Evolutionary conservation across 2,329 filamentous ascomycete genomes (phyloP).

Genomic region (Cercospora berteroae): DNA sequence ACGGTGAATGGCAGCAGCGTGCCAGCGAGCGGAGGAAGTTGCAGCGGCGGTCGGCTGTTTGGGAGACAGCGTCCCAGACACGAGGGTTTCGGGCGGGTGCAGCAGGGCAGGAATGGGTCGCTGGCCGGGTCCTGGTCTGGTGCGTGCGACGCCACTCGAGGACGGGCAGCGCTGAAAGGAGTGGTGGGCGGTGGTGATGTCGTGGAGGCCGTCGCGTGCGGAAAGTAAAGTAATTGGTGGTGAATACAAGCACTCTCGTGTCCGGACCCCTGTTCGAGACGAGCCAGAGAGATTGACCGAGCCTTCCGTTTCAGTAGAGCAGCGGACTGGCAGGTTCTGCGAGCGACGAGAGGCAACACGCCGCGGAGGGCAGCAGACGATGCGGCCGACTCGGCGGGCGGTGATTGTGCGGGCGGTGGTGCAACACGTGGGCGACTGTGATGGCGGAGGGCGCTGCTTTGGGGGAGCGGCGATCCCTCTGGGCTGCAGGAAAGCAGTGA

Average conservation of each 20-base stretch:
- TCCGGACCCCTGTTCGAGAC: slow-evolving; percentile 8
- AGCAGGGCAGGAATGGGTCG: slow-evolving; percentile 2
- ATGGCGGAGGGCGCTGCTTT: neutral
- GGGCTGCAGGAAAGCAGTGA: neutral
- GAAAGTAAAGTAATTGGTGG: slow-evolving; percentile 5
- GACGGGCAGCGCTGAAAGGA: neutral
- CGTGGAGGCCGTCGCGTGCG: neutral
- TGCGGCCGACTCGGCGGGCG: neutral
- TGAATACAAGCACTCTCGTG: neutral
- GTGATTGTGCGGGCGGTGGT: neutral
- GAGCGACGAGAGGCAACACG: neutral
- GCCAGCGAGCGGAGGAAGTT: slow-evolving; percentile 10
- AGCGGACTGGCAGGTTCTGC: neutral
- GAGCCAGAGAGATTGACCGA: slow-evolving; percentile 9
- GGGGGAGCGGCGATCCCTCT: neutral
- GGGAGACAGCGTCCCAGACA: neutral
- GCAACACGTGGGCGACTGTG: neutral
- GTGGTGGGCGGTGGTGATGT: neutral
- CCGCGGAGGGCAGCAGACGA: neutral
- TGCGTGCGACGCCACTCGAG: neutral
- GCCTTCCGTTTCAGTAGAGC: slow-evolving; percentile 1
- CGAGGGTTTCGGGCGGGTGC: slow-evolving; percentile 4
- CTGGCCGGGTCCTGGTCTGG: neutral
- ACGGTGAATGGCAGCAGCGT: slow-evolving; percentile 14
- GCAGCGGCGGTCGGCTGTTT: slow-evolving; percentile 1